phyloP scores from a whole-genome alignment of 805 yeast genomes.

The Maudiozyma saulgeensis region DNA sequence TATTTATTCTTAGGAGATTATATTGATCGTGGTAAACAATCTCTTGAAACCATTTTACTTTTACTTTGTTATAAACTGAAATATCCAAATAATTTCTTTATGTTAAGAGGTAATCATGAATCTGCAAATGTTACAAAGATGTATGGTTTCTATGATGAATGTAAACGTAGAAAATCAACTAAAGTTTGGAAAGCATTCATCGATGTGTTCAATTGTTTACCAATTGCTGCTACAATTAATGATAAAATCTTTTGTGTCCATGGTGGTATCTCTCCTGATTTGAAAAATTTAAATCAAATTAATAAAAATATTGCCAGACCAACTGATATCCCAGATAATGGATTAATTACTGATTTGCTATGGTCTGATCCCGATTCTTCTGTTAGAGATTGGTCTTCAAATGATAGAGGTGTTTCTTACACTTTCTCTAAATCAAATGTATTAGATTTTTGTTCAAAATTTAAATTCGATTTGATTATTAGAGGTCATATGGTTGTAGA shows the following conservation, averaged over 20 bases:
- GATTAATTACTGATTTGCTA: conserved; percentile 63
- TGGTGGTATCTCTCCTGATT: conserved; percentile 73
- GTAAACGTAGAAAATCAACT: conserved; percentile 82
- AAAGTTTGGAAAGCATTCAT: conserved; percentile 90
- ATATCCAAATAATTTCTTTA: conserved; percentile 90
- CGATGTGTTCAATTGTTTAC: conserved; percentile 91
- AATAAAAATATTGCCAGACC: conserved; percentile 56
- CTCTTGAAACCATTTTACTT: conserved; percentile 81
- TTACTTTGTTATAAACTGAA: conserved; percentile 89
- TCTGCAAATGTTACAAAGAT: conserved; percentile 94
- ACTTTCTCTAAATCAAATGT: conserved; percentile 66
- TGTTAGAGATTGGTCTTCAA: conserved; percentile 56
- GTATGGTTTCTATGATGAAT: conserved; percentile 96
- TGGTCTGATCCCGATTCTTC: conserved; percentile 74
- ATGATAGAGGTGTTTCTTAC: conserved; percentile 76
- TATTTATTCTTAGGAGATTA: conserved; percentile 92
- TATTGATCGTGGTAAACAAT: conserved; percentile 96
- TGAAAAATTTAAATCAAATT: conserved; percentile 52
- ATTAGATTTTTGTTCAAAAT: conserved; percentile 50
- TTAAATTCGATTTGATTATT: conserved; percentile 65
- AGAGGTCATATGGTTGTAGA: conserved; percentile 88
- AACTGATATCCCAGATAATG: conserved; percentile 75
- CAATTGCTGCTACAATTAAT: conserved; percentile 91
- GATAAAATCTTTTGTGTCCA: conserved; percentile 87
- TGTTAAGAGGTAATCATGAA: conserved; percentile 93